phyloP scores from a whole-genome alignment of 2,329 filamentous ascomycete genomes.

The Alternaria gaisen region DNA sequence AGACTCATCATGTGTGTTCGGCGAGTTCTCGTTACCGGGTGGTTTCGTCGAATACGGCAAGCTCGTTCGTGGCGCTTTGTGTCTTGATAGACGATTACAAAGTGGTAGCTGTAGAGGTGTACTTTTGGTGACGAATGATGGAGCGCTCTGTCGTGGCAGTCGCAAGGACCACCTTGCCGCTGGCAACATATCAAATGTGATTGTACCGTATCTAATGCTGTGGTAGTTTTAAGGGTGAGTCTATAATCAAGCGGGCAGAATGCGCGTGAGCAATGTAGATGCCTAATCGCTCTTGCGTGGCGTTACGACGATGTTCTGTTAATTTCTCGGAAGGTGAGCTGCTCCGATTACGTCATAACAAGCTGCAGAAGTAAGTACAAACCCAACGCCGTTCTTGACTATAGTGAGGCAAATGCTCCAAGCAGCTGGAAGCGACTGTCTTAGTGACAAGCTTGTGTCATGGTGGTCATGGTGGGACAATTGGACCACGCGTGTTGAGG shows the following conservation, averaged over 20 bases:
- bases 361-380: not conserved
- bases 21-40: conserved; percentile 12
- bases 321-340: conserved; percentile 8
- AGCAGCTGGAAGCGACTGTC: not conserved
- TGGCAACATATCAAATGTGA: conserved; percentile 34
- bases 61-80: conserved; percentile 20
- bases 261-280: conserved; percentile 1
- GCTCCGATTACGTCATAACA: conserved; percentile 20
- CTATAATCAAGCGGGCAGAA: not conserved
- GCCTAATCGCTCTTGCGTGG: conserved; percentile 10
- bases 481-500: not conserved
- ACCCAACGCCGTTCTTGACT: not conserved
- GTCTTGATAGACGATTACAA: conserved; percentile 34
- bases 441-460: not conserved
- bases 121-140: conserved; percentile 34
- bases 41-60: conserved; percentile 23
- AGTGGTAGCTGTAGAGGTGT: conserved; percentile 30
- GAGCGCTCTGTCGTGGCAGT: conserved; percentile 35
- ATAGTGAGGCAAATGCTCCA: not conserved
- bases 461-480: not conserved
- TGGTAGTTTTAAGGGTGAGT: conserved; percentile 1
- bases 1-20: conserved; percentile 19
- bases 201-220: conserved; percentile 3
- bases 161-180: conserved; percentile 39
- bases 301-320: conserved; percentile 2